These are phyloP conservation scores for Mesotaenium endlicherianum DNA, from an alignment of 139 green algal species.

Conservation along the genomic window DNA sequence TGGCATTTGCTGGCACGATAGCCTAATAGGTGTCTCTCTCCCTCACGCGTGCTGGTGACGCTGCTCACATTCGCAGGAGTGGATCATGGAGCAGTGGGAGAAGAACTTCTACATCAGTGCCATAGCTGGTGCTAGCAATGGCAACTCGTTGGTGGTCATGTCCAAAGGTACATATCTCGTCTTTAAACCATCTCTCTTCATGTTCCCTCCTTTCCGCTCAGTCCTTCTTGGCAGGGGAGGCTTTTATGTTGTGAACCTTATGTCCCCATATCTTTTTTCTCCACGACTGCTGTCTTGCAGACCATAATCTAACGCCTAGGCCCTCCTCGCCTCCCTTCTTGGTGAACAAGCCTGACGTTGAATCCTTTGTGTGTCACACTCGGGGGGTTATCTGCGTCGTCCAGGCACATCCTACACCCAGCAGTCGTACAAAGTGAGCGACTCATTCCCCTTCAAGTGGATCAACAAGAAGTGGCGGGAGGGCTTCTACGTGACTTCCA, in stretches of 20 bases:
- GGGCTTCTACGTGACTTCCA: constrained; percentile 98
- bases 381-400: no score
- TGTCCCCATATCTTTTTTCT: no score
- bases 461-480: constrained; percentile 99
- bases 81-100: constrained; percentile 99
- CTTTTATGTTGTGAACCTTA: no score
- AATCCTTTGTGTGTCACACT: no score
- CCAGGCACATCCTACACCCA: constrained; percentile 96
- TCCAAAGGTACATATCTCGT: constrained; percentile 50
- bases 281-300: not conserved
- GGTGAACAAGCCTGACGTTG: no score
- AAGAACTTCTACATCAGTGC: constrained; percentile 99
- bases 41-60: not conserved
- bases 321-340: no score
- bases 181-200: not conserved
- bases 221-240: no score
- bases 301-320: no score
- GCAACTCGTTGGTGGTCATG: constrained; percentile 68
- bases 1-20: no score
- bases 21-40: no score
- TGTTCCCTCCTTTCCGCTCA: not conserved
- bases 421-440: constrained; percentile 98
- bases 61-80: constrained; percentile 61
- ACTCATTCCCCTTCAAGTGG: constrained; percentile 99
- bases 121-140: constrained; percentile 83